Evolutionary conservation across 2,329 filamentous ascomycete species (phyloP).

Genomic region (Phialophora verrucosa): DNA sequence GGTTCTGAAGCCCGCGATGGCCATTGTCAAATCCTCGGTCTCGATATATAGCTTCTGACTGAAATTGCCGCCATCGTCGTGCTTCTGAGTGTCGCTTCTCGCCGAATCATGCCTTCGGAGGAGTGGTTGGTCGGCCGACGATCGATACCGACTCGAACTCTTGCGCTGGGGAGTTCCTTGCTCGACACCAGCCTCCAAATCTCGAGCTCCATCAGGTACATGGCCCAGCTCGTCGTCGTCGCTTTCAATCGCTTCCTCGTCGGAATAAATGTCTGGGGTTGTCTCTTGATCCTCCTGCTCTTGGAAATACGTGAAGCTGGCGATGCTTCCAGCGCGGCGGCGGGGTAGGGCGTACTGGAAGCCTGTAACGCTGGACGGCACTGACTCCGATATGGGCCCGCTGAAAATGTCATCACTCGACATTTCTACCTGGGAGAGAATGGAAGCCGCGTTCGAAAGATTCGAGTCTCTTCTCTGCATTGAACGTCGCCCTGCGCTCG

Average conservation of each 20-base stretch:
- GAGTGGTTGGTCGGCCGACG: conserved; percentile 62
- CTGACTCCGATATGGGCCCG: conserved; percentile 80
- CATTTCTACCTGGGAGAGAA: conserved; percentile 98
- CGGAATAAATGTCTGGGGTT: conserved; percentile 52
- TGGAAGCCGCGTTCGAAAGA: conserved; percentile 64
- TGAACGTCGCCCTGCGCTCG: conserved; percentile 10
- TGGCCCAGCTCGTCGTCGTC: conserved; percentile 54
- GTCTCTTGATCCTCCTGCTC: conserved; percentile 77
- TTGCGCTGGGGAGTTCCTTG: conserved; percentile 45
- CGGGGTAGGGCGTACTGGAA: conserved; percentile 84
- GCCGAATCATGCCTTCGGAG: conserved; percentile 74
- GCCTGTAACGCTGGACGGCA: conserved; percentile 91
- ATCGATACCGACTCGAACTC: conserved; percentile 47
- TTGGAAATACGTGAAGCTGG: conserved; percentile 88
- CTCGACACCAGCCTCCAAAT: conserved; percentile 45
- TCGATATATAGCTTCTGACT: conserved; percentile 93
- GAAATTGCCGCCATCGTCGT: conserved; percentile 65
- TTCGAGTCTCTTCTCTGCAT: conserved; percentile 73
- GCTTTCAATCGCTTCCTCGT: conserved; percentile 55
- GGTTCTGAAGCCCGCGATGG: conserved; percentile 87
- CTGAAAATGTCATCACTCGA: conserved; percentile 95
- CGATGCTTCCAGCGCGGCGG: conserved; percentile 71
- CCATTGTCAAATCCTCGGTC: conserved; percentile 92
- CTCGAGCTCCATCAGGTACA: conserved; percentile 49
- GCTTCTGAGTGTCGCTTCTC: conserved; percentile 69